Base-by-base conservation (phyloP, 768 basidiomycete species). In the Auricularia auricula-judae region DNA sequence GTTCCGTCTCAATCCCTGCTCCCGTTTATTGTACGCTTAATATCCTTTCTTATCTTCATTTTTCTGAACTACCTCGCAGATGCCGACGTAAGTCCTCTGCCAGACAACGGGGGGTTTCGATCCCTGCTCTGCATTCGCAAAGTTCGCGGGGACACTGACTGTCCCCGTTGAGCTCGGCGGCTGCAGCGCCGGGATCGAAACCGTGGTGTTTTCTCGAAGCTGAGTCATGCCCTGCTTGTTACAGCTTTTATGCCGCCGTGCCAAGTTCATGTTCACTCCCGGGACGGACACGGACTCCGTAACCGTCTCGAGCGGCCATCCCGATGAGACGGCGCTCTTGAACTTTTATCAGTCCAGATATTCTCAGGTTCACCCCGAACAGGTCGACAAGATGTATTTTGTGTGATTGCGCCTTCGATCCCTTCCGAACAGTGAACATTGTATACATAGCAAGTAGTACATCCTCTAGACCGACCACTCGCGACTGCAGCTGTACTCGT, bases 1-100 rank as follows among this genome's bases (percentile, higher is more conserved):
- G 82, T 3, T 79, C 82, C 0, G 83, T 86, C 0, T 83, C 82
- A 0, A 83, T 85, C 12, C 84, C 84, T 0, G 82, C 84, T 0
- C 84, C 84, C 0, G 82, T 86, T 0, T 86, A 85, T 21, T 86
- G 82, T 84, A 67, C 71, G 82, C 74, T 36, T 42, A 44, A 14
- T 3, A 14, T 34, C 35, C 18, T 18, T 51, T 18, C 47, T 42
- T 42, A 8, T 42, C 8, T 42, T 42, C 39, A 8, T 8, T 14
- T 8, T 42, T 1, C 39, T 42, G 39, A 42, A 7, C 10, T 5
- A 18, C 16, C 4, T 4, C 16, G 47, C 21, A 51, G 47, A 51
- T 21, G 47, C 47, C 47, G 47, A 51, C 21, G 47, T 51, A 18
- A 18, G 47, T 51, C 4, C 12, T 14, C 39, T 29, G 29, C 39